Evolutionary conservation across 2,329 filamentous ascomycete species (phyloP).

Genomic region (Beauveria sp.): DNA sequence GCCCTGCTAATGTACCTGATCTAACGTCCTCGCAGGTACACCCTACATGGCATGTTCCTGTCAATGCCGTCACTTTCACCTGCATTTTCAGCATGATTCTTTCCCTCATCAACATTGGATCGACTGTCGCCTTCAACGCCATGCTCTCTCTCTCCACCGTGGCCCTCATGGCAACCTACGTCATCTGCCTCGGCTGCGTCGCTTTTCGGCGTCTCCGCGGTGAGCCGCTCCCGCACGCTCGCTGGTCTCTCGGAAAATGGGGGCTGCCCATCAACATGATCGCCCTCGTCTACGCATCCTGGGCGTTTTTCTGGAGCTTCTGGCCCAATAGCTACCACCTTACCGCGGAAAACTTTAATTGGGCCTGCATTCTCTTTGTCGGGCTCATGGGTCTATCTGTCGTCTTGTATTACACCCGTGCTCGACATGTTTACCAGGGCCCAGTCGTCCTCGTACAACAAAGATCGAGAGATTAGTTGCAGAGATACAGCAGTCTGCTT

Average conservation of each 20-base stretch:
- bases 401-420: not conserved
- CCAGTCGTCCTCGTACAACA: not conserved
- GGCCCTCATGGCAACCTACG: constrained; percentile 14
- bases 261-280: constrained; percentile 12
- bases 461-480: not conserved
- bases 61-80: constrained; percentile 13
- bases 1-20: too few relatives aligned
- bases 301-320: constrained; percentile 16
- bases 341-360: constrained; percentile 13
- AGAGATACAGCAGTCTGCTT: too few relatives aligned
- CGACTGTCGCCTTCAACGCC: constrained; percentile 16
- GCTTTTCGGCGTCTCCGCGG: constrained; percentile 10
- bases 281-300: constrained; percentile 9
- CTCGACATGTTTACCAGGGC: constrained; percentile 1
- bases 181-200: constrained; percentile 15
- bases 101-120: constrained; percentile 14
- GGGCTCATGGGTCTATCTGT: constrained; percentile 6
- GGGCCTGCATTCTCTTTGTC: constrained; percentile 12
- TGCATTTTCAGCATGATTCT: constrained; percentile 10
- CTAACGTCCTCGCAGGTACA: constrained; percentile 1
- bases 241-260: constrained; percentile 14
- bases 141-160: constrained; percentile 15
- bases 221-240: constrained; percentile 12
- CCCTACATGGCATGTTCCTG: constrained; percentile 10
- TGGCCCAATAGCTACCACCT: constrained; percentile 14